These are phyloP conservation scores for Populus davidiana DNA, from an alignment of 345 rosid genomes.

Conservation along the genomic window DNA sequence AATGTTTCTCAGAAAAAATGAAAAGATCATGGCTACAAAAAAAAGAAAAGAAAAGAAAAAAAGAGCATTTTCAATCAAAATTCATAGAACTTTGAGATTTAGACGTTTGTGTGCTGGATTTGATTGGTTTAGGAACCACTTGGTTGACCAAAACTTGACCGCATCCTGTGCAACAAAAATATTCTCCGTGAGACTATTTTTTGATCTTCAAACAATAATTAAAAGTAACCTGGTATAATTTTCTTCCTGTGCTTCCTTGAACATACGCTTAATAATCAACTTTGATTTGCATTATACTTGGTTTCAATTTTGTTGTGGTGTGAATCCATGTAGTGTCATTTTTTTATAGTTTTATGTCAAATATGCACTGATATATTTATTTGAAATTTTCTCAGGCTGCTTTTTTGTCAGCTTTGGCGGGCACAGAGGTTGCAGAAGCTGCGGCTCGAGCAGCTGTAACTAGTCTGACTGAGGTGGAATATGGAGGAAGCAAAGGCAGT, in stretches of 20 bases:
- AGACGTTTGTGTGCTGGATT: neutral
- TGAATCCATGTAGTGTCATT: neutral
- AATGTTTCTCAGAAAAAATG: too few species aligned
- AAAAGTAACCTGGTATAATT: neutral
- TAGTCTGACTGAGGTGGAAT: constrained; percentile 45
- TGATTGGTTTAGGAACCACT: too few species aligned
- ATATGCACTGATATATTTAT: neutral
- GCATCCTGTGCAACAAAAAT: neutral
- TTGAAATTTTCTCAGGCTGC: constrained; percentile 53
- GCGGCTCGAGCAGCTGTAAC: constrained; percentile 75
- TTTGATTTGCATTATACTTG: neutral
- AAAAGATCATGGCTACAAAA: too few species aligned
- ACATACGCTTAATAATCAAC: neutral
- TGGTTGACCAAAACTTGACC: too few species aligned
- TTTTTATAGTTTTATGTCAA: neutral
- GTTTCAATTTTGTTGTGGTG: too few species aligned
- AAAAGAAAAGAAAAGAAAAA: too few species aligned
- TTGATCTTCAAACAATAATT: neutral
- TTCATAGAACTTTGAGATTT: neutral
- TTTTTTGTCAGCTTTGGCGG: constrained; percentile 86
- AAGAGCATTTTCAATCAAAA: too few species aligned
- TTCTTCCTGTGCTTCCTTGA: too few species aligned
- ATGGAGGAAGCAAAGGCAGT: constrained; percentile 31
- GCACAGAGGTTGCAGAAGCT: constrained; percentile 72
- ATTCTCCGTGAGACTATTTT: neutral